Conservation (phyloP, 2,329 filamentous ascomycete genomes). For the Claviceps sp. region DNA sequence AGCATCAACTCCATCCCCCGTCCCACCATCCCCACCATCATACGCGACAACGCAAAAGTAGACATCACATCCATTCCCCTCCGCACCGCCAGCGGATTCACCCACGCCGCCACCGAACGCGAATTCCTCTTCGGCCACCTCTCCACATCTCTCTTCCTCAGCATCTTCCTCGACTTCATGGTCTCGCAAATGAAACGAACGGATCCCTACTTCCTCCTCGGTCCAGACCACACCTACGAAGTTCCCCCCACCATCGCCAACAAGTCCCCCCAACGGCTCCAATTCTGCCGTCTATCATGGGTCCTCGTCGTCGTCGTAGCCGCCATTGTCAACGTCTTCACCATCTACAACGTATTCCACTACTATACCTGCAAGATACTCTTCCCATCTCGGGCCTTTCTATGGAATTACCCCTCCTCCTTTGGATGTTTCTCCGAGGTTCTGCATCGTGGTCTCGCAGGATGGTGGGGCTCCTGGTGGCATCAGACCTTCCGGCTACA, state of each 20-base stretch:
- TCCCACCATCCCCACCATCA: slow-evolving; percentile 24
- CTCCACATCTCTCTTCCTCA: slow-evolving; percentile 39
- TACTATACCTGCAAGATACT: slow-evolving; percentile 34
- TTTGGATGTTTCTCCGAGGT: slow-evolving; percentile 43
- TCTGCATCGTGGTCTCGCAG: slow-evolving; percentile 57
- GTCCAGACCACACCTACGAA: slow-evolving; percentile 24
- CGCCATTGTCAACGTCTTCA: slow-evolving; percentile 48
- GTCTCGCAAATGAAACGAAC: slow-evolving; percentile 51
- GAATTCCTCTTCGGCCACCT: slow-evolving; percentile 30
- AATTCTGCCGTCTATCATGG: slow-evolving; percentile 42
- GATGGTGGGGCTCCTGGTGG: slow-evolving; percentile 81
- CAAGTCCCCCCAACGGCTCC: slow-evolving; percentile 32
- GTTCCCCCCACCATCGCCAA: slow-evolving; percentile 29
- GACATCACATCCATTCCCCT: slow-evolving; percentile 28
- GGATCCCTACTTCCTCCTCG: slow-evolving; percentile 64
- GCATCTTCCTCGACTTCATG: slow-evolving; percentile 55
- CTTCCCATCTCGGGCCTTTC: slow-evolving; percentile 35
- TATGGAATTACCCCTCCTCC: slow-evolving; percentile 41
- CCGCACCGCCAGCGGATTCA: slow-evolving; percentile 31
- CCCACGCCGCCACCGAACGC: slow-evolving; percentile 26
- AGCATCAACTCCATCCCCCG: slow-evolving; percentile 36
- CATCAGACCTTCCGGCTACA: slow-evolving; percentile 76
- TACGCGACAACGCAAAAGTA: slow-evolving; percentile 22
- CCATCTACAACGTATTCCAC: slow-evolving; percentile 44
- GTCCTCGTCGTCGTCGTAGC: slow-evolving; percentile 42